Base-by-base conservation (phyloP, 192 early-diverging fungal species). In the Funneliformis mosseae region DNA sequence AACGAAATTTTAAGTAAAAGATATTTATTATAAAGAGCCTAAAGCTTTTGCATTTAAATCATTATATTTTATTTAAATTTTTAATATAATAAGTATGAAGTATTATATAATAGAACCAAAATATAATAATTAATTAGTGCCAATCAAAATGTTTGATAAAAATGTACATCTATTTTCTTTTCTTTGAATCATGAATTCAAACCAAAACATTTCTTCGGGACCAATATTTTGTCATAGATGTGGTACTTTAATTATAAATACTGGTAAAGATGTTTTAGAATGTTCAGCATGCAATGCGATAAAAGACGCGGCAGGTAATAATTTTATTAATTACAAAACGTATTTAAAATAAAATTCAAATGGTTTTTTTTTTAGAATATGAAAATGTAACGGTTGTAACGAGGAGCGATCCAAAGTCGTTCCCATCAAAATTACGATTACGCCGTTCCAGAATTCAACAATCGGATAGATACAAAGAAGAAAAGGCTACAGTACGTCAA, bases 351-450 rank as follows among this genome's bases (percentile, higher is more conserved):
- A n/a, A n/a, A n/a, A n/a, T n/a, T n/a, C n/a, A n/a, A n/a, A n/a
- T n/a, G n/a, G n/a, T 55, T 5, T 46, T 55, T 18, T 5, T 9
- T 16, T 55, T 75, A 90, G 93, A 91, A 55, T 95, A 94, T 87
- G 96, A 97, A 79, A 83, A 89, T 21, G 89, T 93, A 63, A 89
- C 95, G 77, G 94, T 97, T 48, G 89, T 95, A 11, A 97, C 97
- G 64, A 92, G 86, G 63, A 93, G 91, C 55, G 88, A 90, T 48
- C 90, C 90, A 38, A 91, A 88, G 68, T 92, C 94, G 18, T 97
- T 99, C 86, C 92, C 94, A 45, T 95, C 94, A 7, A 86, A 84
- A 25, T 85, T 95, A 68, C 90, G 89, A 63, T 90, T 89, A 84
- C 87, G 78, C 86, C 82, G 60, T 63, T 84, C 80, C 84, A 78